phyloP scores from a whole-genome alignment of 352 stramenopile species.

The Elongisporangium undulatum region DNA sequence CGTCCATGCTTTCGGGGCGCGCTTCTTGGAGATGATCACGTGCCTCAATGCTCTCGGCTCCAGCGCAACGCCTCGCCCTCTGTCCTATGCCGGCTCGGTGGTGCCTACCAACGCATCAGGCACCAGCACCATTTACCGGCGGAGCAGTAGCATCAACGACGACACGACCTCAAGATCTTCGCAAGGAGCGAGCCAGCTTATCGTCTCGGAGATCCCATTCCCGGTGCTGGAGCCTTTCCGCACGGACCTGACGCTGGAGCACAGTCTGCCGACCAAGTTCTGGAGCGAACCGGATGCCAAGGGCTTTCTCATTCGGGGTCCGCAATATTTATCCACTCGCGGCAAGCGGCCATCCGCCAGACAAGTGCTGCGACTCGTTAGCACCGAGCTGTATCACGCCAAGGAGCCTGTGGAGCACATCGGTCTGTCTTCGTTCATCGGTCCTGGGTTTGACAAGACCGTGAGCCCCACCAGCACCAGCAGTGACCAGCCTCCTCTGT shows the following conservation, averaged over 20 bases:
- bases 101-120: neutral
- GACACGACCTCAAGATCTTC: conserved; percentile 8
- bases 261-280: conserved; percentile 63
- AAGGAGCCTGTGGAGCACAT: conserved; percentile 55
- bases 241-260: conserved; percentile 49
- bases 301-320: conserved; percentile 61
- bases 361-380: conserved; percentile 61
- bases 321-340: conserved; percentile 57
- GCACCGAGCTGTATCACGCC: conserved; percentile 62
- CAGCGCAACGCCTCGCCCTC: neutral
- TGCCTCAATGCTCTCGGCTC: conserved; percentile 21
- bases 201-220: conserved; percentile 58
- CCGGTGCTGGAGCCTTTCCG: conserved; percentile 56
- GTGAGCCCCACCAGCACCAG: neutral
- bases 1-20: conserved; percentile 65
- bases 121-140: neutral
- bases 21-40: conserved; percentile 81
- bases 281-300: conserved; percentile 74
- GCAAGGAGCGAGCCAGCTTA: conserved; percentile 34
- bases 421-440: conserved; percentile 63
- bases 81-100: neutral
- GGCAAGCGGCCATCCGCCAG: conserved; percentile 53
- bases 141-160: conserved; percentile 11
- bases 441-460: conserved; percentile 23
- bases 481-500: conserved; percentile 42